Evolutionary conservation across 345 rosid genomes (phyloP).

Genomic region (Eucalyptus cloeziana): DNA sequence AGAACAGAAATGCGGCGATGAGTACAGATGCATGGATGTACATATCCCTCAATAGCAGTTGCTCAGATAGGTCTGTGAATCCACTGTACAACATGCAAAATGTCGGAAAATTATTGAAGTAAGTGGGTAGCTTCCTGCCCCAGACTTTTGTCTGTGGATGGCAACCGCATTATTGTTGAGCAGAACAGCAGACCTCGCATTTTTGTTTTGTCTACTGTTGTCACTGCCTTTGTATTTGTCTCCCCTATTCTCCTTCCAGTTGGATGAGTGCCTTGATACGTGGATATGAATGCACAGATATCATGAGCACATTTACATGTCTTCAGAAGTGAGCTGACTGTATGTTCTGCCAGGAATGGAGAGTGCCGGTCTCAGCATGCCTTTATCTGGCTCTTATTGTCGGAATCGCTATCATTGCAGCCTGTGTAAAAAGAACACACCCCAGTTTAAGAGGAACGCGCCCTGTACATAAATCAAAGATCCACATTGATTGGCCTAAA

Average conservation of each 20-base stretch:
- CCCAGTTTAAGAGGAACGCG: neutral
- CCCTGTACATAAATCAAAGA: neutral
- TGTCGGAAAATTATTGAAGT: neutral
- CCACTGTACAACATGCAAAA: neutral
- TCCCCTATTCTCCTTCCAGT: neutral
- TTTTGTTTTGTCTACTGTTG: neutral
- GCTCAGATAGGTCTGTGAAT: neutral
- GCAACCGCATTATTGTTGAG: neutral
- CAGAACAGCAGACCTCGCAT: neutral
- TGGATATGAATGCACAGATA: neutral
- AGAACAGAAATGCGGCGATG: neutral
- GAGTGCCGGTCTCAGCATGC: neutral
- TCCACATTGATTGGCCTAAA: conserved; percentile 23
- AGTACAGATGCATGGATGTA: neutral
- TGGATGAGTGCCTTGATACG: neutral
- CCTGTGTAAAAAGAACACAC: neutral
- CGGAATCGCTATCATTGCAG: neutral
- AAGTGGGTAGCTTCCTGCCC: neutral
- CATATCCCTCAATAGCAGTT: neutral
- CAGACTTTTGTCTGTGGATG: neutral
- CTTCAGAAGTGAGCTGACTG: neutral
- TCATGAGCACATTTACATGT: neutral
- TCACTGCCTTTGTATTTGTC: neutral
- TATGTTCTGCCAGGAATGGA: conserved; percentile 5
- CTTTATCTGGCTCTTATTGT: neutral